These are phyloP conservation scores for Benincasa hispida DNA, from an alignment of 306 rosid genomes.

Conservation along the genomic window DNA sequence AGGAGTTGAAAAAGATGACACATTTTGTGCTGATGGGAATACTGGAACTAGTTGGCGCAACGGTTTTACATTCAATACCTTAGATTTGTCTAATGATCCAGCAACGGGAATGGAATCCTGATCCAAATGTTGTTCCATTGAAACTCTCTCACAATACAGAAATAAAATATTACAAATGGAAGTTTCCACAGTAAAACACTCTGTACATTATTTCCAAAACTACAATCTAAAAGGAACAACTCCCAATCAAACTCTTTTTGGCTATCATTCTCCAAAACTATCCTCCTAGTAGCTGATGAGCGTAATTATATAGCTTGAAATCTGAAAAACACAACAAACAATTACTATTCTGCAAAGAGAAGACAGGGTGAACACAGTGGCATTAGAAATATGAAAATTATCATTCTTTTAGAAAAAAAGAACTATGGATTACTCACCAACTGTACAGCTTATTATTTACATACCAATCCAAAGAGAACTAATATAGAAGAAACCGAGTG, in stretches of 20 bases:
- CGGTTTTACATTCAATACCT: slow-evolving; percentile 76
- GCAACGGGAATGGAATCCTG: slow-evolving; percentile 36
- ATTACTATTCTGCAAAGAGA: neutral
- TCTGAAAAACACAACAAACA: neutral
- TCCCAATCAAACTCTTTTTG: neutral
- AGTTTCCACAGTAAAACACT: neutral
- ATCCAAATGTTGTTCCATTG: slow-evolving; percentile 57
- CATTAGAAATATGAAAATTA: neutral
- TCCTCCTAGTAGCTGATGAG: neutral
- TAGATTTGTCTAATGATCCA: slow-evolving; percentile 67
- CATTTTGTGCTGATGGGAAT: slow-evolving; percentile 56
- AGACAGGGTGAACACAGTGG: neutral
- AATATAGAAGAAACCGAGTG: neutral
- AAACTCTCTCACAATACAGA: slow-evolving; percentile 6
- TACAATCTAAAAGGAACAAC: slow-evolving; percentile 1
- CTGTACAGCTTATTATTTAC: neutral
- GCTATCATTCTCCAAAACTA: neutral
- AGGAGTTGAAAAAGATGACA: slow-evolving; percentile 39
- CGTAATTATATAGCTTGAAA: neutral
- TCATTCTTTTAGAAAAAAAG: neutral
- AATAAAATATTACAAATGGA: neutral
- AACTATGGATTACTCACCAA: neutral
- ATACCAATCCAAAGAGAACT: neutral
- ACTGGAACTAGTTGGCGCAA: slow-evolving; percentile 69
- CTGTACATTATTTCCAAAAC: neutral